Conservation (phyloP, 2,329 filamentous ascomycete species). For the Elsinoe perseae region DNA sequence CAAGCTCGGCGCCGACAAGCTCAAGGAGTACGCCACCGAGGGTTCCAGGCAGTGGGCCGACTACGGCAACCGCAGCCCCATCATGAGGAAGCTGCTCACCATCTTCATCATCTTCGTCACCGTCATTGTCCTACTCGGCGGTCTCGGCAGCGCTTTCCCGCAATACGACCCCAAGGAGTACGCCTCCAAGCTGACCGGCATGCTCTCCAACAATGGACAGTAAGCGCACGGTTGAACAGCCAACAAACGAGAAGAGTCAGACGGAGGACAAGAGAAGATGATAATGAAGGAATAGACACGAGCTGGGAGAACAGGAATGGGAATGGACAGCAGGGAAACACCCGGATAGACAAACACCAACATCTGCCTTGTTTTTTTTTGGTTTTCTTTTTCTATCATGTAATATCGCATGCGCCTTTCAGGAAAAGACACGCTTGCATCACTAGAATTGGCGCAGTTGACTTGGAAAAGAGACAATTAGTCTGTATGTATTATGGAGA, state of each 20-base stretch:
- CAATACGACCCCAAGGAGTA: conserved; percentile 22
- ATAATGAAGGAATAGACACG: not conserved
- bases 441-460: too few relatives aligned
- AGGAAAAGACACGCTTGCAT: not conserved
- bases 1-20: conserved; percentile 65
- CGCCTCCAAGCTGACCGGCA: conserved; percentile 7
- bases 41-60: conserved; percentile 75
- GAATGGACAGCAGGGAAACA: not conserved
- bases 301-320: not conserved
- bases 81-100: conserved; percentile 68
- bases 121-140: conserved; percentile 61
- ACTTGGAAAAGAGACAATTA: too few relatives aligned
- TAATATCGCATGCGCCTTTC: conserved; percentile 1
- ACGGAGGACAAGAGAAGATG: not conserved
- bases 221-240: not conserved
- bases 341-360: not conserved
- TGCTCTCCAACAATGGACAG: conserved; percentile 7
- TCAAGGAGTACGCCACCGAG: conserved; percentile 64
- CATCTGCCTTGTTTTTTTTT: not conserved
- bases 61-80: conserved; percentile 69
- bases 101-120: conserved; percentile 55
- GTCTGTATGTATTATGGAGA: conserved; percentile 1
- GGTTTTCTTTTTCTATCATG: not conserved
- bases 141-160: conserved; percentile 29
- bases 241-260: not conserved